Evolutionary conservation across 371 early-diverging fungal genomes (phyloP).

Genomic region (Chytridium lagenaria): DNA sequence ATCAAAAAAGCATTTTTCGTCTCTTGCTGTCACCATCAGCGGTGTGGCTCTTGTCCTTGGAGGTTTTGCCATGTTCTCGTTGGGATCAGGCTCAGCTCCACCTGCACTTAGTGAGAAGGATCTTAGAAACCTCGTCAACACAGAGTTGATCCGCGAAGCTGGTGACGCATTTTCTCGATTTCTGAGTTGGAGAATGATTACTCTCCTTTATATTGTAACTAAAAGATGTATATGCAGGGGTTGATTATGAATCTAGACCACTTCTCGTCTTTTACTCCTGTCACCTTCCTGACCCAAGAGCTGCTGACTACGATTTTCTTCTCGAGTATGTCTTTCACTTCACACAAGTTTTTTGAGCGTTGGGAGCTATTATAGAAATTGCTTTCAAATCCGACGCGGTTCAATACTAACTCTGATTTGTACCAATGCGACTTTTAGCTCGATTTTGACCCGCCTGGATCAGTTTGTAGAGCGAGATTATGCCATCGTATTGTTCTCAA

Average conservation of each 20-base stretch:
- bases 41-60: no score
- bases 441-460: constrained; percentile 59
- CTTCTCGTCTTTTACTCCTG: constrained; percentile 82
- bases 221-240: no score
- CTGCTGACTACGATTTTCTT: constrained; percentile 80
- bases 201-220: neutral
- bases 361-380: no score
- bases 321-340: constrained; percentile 62
- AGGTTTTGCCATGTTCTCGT: neutral
- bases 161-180: neutral
- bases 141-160: constrained; percentile 9
- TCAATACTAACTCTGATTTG: no score
- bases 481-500: constrained; percentile 83
- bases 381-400: neutral
- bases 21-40: no score
- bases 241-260: constrained; percentile 82
- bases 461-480: constrained; percentile 87
- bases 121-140: neutral
- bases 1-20: no score
- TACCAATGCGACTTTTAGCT: constrained; percentile 39
- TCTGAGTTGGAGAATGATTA: neutral
- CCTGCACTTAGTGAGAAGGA: neutral
- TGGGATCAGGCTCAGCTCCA: neutral
- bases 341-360: neutral
- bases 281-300: constrained; percentile 76